Evolutionary conservation across 2,329 filamentous ascomycete species (phyloP).

Genomic region (Purpureocillium takamizusanense): DNA sequence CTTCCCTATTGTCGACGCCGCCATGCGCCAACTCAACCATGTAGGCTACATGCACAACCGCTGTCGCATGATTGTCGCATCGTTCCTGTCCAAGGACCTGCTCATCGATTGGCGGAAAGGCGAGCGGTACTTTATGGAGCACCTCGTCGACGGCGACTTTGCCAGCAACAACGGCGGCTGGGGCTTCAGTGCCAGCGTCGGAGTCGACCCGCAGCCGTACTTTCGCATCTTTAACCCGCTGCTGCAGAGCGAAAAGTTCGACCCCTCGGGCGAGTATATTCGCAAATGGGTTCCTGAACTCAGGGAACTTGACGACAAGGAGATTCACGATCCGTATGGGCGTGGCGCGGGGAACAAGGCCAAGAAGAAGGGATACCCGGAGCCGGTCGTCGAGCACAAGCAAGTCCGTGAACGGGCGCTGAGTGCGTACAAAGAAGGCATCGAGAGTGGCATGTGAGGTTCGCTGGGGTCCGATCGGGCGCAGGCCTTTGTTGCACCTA

Average conservation of each 20-base stretch:
- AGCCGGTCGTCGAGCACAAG: slow-evolving; percentile 67
- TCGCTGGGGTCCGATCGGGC: too few relatives aligned
- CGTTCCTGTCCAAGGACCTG: slow-evolving; percentile 72
- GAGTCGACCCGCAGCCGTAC: slow-evolving; percentile 81
- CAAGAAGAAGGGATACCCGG: slow-evolving; percentile 62
- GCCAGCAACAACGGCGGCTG: slow-evolving; percentile 64
- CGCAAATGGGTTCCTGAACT: slow-evolving; percentile 76
- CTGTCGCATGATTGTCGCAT: slow-evolving; percentile 75
- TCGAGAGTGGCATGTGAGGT: slow-evolving; percentile 17
- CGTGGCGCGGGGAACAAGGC: slow-evolving; percentile 51
- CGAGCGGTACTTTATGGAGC: slow-evolving; percentile 75
- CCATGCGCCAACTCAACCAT: slow-evolving; percentile 66
- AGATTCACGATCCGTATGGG: slow-evolving; percentile 73
- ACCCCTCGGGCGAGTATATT: slow-evolving; percentile 70
- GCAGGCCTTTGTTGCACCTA: not conserved
- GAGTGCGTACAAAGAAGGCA: slow-evolving; percentile 55
- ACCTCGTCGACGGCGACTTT: slow-evolving; percentile 71
- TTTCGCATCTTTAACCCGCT: slow-evolving; percentile 86
- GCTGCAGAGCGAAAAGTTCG: slow-evolving; percentile 79
- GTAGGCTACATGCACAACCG: slow-evolving; percentile 79
- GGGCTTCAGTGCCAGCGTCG: slow-evolving; percentile 52
- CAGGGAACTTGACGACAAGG: slow-evolving; percentile 50
- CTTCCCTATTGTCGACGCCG: slow-evolving; percentile 76
- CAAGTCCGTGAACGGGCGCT: slow-evolving; percentile 58
- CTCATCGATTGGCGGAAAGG: slow-evolving; percentile 78